Conservation (phyloP, 192 early-diverging fungal species). For the Thoreauomyces humboldtii region DNA sequence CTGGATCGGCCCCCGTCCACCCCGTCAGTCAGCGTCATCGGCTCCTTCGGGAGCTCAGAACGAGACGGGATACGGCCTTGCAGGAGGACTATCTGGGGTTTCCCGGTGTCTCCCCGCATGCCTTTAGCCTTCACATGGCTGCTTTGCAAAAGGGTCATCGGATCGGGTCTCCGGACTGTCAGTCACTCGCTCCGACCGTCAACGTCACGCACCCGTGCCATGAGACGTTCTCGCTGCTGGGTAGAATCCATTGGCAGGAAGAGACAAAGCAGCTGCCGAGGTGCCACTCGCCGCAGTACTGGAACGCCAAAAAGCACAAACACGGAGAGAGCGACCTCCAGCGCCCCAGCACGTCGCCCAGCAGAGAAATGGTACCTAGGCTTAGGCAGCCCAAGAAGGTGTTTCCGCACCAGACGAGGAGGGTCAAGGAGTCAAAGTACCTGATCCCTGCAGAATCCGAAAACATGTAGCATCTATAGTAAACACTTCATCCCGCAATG, state of each 20-base stretch:
- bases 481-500: too few species aligned
- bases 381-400: background rate
- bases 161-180: background rate
- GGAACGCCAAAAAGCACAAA: background rate
- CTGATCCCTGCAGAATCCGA: too few species aligned
- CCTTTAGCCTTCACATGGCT: background rate
- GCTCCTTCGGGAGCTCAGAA: background rate
- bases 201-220: background rate
- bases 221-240: background rate
- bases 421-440: background rate
- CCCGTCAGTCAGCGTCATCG: background rate
- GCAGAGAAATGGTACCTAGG: background rate
- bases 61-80: background rate
- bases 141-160: background rate
- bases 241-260: background rate
- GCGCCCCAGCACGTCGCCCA: too few species aligned
- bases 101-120: background rate
- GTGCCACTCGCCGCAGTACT: background rate
- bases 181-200: background rate
- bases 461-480: too few species aligned
- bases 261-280: background rate
- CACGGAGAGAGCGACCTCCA: too few species aligned
- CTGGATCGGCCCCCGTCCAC: background rate
- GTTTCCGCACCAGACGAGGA: constrained; percentile 1
- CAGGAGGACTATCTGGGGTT: background rate